Evolutionary conservation across 495 filamentous ascomycete genomes (phyloP).

Genomic region (Talaromyces thailandensis): DNA sequence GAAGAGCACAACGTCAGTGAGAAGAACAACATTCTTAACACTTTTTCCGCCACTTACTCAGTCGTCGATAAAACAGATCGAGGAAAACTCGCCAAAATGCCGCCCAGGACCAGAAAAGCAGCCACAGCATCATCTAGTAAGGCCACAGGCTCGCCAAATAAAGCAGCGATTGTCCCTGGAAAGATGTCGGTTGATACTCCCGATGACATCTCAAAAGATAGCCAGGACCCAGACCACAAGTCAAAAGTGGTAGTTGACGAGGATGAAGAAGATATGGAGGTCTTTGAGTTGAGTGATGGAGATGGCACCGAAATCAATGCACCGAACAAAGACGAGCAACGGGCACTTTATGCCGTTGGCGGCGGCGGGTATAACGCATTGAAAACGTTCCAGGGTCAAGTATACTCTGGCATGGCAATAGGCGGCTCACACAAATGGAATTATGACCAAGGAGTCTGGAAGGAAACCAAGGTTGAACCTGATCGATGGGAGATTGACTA

Average conservation of each 20-base stretch:
- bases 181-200: neutral
- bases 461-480: conserved; percentile 25
- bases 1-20: neutral
- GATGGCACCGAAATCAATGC: neutral
- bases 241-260: neutral
- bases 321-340: neutral
- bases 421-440: conserved; percentile 26
- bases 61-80: neutral
- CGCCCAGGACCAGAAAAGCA: neutral
- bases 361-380: conserved; percentile 19
- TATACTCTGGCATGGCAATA: conserved; percentile 26
- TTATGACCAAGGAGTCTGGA: conserved; percentile 22
- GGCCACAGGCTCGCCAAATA: neutral
- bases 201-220: neutral
- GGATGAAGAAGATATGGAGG: neutral
- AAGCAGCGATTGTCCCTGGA: neutral
- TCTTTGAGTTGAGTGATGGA: neutral
- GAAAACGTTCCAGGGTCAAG: conserved; percentile 19
- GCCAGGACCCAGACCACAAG: neutral
- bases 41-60: neutral
- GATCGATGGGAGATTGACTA: conserved; percentile 28
- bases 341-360: neutral
- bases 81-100: neutral
- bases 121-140: neutral
- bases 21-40: neutral